Percentiles rank a stretch among this genome's conserved stretches.
phyloP scores from a whole-genome alignment of 2,329 filamentous ascomycete species.

The Pleoardoris graminearum region DNA sequence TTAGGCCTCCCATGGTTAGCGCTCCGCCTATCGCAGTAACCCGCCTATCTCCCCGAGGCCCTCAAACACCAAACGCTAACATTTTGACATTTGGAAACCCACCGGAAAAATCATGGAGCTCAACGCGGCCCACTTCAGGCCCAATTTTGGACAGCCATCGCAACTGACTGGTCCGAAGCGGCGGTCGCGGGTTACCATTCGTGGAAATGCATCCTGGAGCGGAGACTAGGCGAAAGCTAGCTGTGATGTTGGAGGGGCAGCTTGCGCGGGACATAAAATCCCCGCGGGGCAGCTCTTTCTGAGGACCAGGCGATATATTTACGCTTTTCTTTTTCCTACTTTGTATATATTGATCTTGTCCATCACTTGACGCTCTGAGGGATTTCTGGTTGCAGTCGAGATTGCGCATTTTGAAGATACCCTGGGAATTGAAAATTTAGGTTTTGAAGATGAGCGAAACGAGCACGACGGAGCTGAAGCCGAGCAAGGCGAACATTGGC shows the following conservation, averaged over 20 bases:
- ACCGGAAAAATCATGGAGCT: conserved; percentile 11
- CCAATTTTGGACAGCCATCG: conserved; percentile 1
- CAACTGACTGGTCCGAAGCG: conserved; percentile 8
- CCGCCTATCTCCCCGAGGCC: neutral
- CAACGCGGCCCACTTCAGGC: neutral
- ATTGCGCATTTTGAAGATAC: neutral
- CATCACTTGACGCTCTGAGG: neutral
- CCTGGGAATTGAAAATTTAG: neutral
- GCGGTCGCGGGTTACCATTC: conserved; percentile 23
- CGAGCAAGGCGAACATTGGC: conserved; percentile 84
- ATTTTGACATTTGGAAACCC: conserved; percentile 20
- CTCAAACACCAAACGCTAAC: conserved; percentile 23
- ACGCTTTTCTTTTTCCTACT: neutral
- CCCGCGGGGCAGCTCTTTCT: conserved; percentile 1
- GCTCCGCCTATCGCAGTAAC: neutral
- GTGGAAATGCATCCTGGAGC: conserved; percentile 23
- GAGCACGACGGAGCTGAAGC: conserved; percentile 48
- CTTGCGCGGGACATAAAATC: conserved; percentile 4
- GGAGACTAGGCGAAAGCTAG: conserved; percentile 4
- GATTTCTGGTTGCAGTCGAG: neutral
- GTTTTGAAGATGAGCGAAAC: conserved; percentile 16
- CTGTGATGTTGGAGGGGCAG: conserved; percentile 10
- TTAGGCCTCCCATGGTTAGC: too few relatives aligned
- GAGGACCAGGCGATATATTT: neutral
- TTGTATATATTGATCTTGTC: neutral